A percentile compares a stretch with the other conserved stretches of the same genome.
Evolutionary conservation across 2,329 filamentous ascomycete genomes (phyloP).

Genomic region (Diaporthe citriasiana): DNA sequence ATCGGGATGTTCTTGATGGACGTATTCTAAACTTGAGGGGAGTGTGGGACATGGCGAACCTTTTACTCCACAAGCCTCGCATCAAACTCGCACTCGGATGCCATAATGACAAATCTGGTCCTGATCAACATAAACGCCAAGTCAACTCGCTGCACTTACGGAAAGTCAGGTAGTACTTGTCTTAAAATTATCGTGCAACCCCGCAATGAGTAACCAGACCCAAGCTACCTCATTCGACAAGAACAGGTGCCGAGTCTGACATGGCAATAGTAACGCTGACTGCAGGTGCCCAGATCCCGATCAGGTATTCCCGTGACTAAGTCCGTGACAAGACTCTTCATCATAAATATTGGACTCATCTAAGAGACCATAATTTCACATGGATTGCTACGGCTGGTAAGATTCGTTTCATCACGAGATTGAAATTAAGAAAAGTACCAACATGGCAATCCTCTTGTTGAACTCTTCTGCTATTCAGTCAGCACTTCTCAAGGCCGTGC

Average conservation of each 20-base stretch:
- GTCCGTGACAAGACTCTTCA: too few relatives aligned
- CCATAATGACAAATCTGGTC: not conserved
- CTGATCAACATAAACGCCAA: not conserved
- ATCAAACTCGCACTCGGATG: not conserved
- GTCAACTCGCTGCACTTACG: not conserved
- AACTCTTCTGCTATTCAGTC: constrained; percentile 5
- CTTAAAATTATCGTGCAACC: not conserved
- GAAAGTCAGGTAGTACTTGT: not conserved
- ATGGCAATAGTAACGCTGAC: constrained; percentile 8
- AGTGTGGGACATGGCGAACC: not conserved
- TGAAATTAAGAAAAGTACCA: not conserved
- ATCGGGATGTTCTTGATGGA: too few relatives aligned
- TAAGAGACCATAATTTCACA: not conserved
- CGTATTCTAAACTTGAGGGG: too few relatives aligned
- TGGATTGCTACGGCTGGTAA: not conserved
- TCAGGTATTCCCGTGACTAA: constrained; percentile 6
- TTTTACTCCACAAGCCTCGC: not conserved
- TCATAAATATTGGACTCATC: not conserved
- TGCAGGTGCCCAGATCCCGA: constrained; percentile 4
- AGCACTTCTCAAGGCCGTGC: constrained; percentile 18
- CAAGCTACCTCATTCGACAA: constrained; percentile 21
- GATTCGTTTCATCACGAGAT: not conserved
- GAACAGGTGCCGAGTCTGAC: constrained; percentile 8
- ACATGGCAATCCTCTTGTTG: constrained; percentile 1
- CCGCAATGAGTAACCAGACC: constrained; percentile 17